Base-by-base conservation (phyloP, 2,329 filamentous ascomycete species). In the Zasmidium cellare region DNA sequence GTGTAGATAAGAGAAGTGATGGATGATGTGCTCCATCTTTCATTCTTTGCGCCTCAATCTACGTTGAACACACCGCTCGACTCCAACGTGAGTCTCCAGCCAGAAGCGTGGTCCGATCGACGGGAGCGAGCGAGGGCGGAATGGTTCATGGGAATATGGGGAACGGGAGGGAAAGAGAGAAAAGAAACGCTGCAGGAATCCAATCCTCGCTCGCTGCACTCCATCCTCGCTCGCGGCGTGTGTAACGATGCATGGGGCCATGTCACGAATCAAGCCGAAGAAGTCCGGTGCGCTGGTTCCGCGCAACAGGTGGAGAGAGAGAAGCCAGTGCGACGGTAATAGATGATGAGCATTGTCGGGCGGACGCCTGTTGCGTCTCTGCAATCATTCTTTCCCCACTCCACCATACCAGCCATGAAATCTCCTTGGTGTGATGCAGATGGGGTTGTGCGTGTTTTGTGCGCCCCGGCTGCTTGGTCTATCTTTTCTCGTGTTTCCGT, bases 211-310 rank as follows among this genome's bases (percentile, higher is more conserved):
- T n/a, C n/a, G n/a, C n/a, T n/a, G n/a, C n/a, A n/a, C n/a, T n/a
- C n/a, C n/a, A n/a, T n/a, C n/a, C 35, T 41, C 7, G 11, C 35
- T 41, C 35, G 6, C 16, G 6, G n/a, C n/a, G 5, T 35, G 55
- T 55, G 35, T 54, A 51, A 58, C 49, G 28, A 41, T 44, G 44
- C 52, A 23, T 53, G 54, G 58, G 45, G n/a, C n/a, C n/a, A n/a
- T 53, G 20, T 31, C 53, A 49, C 31, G 19, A 22, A 48, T 23
- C 38, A 56, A 53, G 55, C 62, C 62, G 64, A 66, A 62, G 60
- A 68, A 55, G 62, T 67, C 65, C 65, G 64, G 9, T 31, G 24
- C 28, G 19, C 46, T 52, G 57, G 49, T 25, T 31, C 52, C 35
- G 47, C 55, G 53, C 50, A 58, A 52, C 41, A 45, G 16, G 41